Base-by-base conservation (phyloP, 2,329 filamentous ascomycete genomes). In the Pyrenochaeta sp. region DNA sequence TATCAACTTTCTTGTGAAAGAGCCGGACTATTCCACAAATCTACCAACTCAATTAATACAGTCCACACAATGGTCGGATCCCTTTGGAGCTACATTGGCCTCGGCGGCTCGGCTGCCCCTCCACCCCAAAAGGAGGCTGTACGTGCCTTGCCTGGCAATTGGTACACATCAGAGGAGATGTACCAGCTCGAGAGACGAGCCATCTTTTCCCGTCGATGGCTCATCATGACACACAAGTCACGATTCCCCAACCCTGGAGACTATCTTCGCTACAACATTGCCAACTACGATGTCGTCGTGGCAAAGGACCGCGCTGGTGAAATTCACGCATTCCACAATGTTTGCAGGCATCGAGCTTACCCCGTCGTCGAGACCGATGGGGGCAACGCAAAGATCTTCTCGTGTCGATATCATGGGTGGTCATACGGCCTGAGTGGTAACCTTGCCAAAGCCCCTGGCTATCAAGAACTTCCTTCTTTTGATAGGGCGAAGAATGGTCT, bases 131-230 rank as follows among this genome's bases (percentile, higher is more conserved):
- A 53, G 35, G 35, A 51, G 21, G 56, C 74, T 35, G 63, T 73
- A 17, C 67, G 72, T 13, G 72, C 79, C 14, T 66, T 76, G 24
- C 74, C 74, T 24, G 60, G 61, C 7, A 66, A 64, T 38, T 73
- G 71, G 71, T 72, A 66, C 34, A 73, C 65, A 15, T 72, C 72
- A 20, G 67, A 66, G 9, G 69, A 74, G 18, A 65, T 75, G 29
- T 80, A 76, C 42, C 67, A 74, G 22, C 65, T 81, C 4, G 78
- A 81, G 55, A 68, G 71, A 37, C 73, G 78, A 21, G 75, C 76
- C 1, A 72, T 81, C 19, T 79, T 80, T 58, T 83, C 81, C 26
- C 74, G 74, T 53, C 77, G 78, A 56, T 83, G 80, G 81, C 73
- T 80, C 23, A 74, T 82, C 29, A 76, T 78, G 18, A 83, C 81